A percentile compares a stretch with the other conserved stretches of the same genome.
These are phyloP conservation scores for Xylaria sp. DNA, from an alignment of 495 filamentous ascomycete genomes.

Conservation along the genomic window DNA sequence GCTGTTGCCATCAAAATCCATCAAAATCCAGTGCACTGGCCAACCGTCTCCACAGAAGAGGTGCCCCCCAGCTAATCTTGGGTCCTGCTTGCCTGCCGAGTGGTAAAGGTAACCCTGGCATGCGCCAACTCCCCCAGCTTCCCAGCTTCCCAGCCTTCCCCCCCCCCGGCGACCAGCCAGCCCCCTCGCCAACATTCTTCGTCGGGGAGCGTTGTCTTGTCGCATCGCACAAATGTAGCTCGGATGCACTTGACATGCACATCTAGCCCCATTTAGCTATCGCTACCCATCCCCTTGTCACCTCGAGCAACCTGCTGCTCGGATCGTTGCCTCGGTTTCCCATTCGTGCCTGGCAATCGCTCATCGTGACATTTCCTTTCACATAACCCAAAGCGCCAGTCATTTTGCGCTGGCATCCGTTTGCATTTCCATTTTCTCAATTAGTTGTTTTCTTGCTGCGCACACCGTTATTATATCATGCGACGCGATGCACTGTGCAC, in stretches of 20 bases:
- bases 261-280: not conserved
- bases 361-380: not conserved
- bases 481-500: not conserved
- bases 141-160: conserved; percentile 24
- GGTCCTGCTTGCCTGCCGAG: conserved; percentile 22
- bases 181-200: conserved; percentile 14
- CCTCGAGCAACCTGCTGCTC: not conserved
- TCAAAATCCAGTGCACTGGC: conserved; percentile 21
- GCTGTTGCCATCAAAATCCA: not conserved
- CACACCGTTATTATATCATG: not conserved
- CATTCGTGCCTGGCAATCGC: not conserved
- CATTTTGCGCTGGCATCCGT: not conserved
- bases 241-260: not conserved
- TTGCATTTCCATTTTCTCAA: not conserved
- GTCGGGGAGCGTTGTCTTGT: not conserved
- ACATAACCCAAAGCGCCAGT: not conserved
- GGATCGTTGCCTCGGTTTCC: not conserved
- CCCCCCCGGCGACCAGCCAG: conserved; percentile 12
- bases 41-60: not conserved
- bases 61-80: not conserved
- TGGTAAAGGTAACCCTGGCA: conserved; percentile 15
- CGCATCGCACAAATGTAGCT: conserved; percentile 3
- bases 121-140: conserved; percentile 20
- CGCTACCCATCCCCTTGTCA: not conserved
- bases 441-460: not conserved